These are phyloP conservation scores for Scalesia atractyloides DNA, from an alignment of 129 eudicot species.

Conservation along the genomic window DNA sequence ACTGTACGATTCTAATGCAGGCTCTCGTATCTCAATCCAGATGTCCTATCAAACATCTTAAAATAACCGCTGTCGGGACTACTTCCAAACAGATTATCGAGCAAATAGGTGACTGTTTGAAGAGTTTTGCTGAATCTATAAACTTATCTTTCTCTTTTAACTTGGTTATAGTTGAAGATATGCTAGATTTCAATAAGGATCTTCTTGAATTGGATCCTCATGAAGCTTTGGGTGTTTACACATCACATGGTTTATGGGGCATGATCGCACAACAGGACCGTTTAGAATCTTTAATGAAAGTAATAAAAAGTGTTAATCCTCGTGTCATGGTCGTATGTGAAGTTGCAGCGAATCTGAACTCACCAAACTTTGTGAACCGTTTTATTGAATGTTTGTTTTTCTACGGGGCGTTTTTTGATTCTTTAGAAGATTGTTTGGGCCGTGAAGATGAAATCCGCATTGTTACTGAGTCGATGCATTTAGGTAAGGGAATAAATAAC, in stretches of 20 bases:
- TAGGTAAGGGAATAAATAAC: conserved; percentile 35
- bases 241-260: conserved; percentile 29
- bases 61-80: conserved; percentile 39
- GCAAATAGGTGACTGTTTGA: conserved; percentile 36
- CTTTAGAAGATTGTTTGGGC: conserved; percentile 47
- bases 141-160: conserved; percentile 34
- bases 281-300: conserved; percentile 46
- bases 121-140: conserved; percentile 38
- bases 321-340: conserved; percentile 52
- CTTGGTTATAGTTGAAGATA: conserved; percentile 34
- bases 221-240: conserved; percentile 36
- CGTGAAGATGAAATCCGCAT: conserved; percentile 32
- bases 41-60: conserved; percentile 35
- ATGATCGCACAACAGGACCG: conserved; percentile 38
- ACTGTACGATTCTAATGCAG: conserved; percentile 44
- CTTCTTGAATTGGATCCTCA: conserved; percentile 37
- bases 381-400: conserved; percentile 58
- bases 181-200: conserved; percentile 30
- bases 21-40: conserved; percentile 38
- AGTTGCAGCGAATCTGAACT: conserved; percentile 48
- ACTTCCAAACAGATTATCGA: conserved; percentile 6
- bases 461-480: conserved; percentile 25
- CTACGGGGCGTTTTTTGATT: conserved; percentile 50
- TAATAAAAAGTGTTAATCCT: conserved; percentile 43
- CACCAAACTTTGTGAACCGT: conserved; percentile 57